Evolutionary conservation across 306 rosid genomes (phyloP).

Genomic region (Leucaena leucocephala): DNA sequence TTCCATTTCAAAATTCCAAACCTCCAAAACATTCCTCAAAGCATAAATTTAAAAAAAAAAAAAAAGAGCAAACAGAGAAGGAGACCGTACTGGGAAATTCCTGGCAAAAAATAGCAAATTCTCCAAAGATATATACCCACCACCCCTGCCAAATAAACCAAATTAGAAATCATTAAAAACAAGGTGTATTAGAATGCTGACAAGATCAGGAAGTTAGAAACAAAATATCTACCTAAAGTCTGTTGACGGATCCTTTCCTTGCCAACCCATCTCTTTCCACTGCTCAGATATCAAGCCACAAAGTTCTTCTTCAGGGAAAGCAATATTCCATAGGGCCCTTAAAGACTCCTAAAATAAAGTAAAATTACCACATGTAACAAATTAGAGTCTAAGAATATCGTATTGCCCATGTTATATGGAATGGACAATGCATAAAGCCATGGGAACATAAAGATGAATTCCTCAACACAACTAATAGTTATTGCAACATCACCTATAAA

Average conservation of each 20-base stretch:
- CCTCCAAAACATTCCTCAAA: conserved; percentile 26
- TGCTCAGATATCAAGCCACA: conserved; percentile 90
- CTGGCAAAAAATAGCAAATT: conserved; percentile 85
- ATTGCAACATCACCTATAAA: conserved; percentile 21
- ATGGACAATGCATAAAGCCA: conserved; percentile 13
- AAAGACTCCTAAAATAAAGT: conserved; percentile 70
- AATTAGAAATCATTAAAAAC: conserved; percentile 34
- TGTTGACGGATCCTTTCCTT: conserved; percentile 99
- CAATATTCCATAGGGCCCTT: conserved; percentile 82
- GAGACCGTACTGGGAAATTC: conserved; percentile 76
- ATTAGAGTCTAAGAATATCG: conserved; percentile 26
- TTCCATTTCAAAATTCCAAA: background rate
- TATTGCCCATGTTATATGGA: background rate
- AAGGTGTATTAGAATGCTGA: conserved; percentile 9
- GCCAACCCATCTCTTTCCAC: conserved; percentile 99
- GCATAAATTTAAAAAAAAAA: background rate
- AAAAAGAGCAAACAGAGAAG: conserved; percentile 28
- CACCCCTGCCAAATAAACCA: conserved; percentile 76
- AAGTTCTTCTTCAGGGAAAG: conserved; percentile 96
- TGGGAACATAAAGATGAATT: conserved; percentile 21
- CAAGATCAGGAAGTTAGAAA: conserved; percentile 22
- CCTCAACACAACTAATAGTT: conserved; percentile 13
- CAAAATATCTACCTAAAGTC: conserved; percentile 77
- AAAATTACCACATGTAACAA: conserved; percentile 20
- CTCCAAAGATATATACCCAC: conserved; percentile 98